Conservation (phyloP, 1,139 yeast genomes). For the Diutina neorugosa region DNA sequence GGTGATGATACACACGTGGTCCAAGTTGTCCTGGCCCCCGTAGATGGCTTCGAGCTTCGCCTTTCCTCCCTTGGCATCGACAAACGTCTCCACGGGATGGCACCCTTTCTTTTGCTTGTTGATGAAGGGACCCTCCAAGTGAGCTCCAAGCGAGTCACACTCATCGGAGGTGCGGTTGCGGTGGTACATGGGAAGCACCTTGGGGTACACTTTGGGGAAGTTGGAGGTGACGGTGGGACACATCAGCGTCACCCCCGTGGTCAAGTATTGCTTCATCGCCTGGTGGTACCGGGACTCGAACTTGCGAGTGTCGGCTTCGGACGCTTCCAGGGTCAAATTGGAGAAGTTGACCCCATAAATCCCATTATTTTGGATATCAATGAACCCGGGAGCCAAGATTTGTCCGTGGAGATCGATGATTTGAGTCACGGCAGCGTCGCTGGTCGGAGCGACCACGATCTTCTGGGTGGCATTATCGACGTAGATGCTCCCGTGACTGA, state of each 20-base stretch:
- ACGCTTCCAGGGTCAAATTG: slow-evolving; percentile 22
- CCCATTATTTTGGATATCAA: slow-evolving; percentile 54
- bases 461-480: slow-evolving; percentile 32
- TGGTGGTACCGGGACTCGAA: slow-evolving; percentile 25
- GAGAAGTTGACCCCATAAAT: slow-evolving; percentile 49
- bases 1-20: slow-evolving; percentile 40
- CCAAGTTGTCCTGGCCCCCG: slow-evolving; percentile 29
- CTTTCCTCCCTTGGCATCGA: slow-evolving; percentile 28
- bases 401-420: slow-evolving; percentile 36
- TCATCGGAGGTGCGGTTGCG: slow-evolving; percentile 22
- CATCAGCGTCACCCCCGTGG: slow-evolving; percentile 46
- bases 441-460: slow-evolving; percentile 22
- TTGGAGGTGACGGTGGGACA: slow-evolving; percentile 55
- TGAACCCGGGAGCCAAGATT: slow-evolving; percentile 45
- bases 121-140: slow-evolving; percentile 53
- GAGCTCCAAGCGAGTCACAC: slow-evolving; percentile 52
- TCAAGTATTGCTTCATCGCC: slow-evolving; percentile 36
- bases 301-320: slow-evolving; percentile 20
- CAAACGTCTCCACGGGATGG: slow-evolving; percentile 48
- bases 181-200: slow-evolving; percentile 36
- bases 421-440: slow-evolving; percentile 8
- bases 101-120: slow-evolving; percentile 47
- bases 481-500: slow-evolving; percentile 29
- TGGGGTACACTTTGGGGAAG: slow-evolving; percentile 38
- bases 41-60: slow-evolving; percentile 22